phyloP scores from a whole-genome alignment of 1,139 yeast species.

The Yarrowia galli region DNA sequence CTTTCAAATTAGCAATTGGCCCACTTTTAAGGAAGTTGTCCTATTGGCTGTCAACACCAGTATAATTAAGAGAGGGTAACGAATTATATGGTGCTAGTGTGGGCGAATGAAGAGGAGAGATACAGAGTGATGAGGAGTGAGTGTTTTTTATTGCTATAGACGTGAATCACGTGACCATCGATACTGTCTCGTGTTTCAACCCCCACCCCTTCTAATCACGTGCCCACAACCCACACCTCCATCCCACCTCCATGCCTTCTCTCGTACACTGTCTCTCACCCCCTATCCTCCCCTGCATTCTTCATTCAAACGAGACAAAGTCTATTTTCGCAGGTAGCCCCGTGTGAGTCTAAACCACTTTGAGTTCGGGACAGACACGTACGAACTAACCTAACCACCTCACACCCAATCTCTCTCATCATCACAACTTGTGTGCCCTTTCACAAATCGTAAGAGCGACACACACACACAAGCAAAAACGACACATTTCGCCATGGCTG shows the following conservation, averaged over 20 bases:
- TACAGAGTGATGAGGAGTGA: no score
- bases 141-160: no score
- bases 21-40: background rate
- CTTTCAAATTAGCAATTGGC: background rate
- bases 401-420: conserved; percentile 9
- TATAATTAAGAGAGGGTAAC: background rate
- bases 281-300: conserved; percentile 36
- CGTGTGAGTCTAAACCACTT: background rate
- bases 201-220: background rate
- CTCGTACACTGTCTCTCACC: background rate
- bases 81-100: background rate
- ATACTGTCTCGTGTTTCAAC: background rate
- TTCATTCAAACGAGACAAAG: background rate
- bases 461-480: conserved; percentile 15
- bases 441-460: background rate
- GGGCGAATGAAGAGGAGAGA: no score
- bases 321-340: conserved; percentile 3
- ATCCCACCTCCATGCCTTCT: no score
- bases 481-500: conserved; percentile 37
- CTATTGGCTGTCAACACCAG: background rate
- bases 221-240: background rate
- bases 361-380: conserved; percentile 33
- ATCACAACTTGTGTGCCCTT: conserved; percentile 4
- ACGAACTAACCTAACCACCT: conserved; percentile 30
- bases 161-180: background rate